Evolutionary conservation across 208 protist genomes (phyloP), one percentile per base, ranked within the genome.

Genomic region (Endotrypanum monterogeii): DNA sequence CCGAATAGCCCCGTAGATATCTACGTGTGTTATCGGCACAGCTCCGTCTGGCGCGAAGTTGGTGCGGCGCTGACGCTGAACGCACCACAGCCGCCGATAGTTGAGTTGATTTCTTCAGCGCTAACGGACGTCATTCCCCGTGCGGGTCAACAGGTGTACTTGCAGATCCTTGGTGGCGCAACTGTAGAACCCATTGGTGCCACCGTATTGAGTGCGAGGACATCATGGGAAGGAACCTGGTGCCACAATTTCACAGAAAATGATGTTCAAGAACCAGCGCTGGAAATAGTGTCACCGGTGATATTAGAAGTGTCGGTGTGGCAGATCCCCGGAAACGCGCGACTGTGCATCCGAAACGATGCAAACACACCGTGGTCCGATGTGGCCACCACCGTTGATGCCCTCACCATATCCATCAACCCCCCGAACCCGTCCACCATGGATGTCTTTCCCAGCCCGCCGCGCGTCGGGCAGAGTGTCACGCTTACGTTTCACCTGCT

Each of bases 381-480:
- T 78, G 84, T 94, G 16, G 85, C 80, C 18, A 70, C 82, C 9
- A 76, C 76, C 8, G 80, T 85, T n/a, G 80, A 83, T 35, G 73
- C 56, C 14, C 57, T 50, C 41, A 83, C 83, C 57, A 67, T 86
- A 25, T 56, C 74, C 46, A 84, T 96, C 39, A 16, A 70, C 48
- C 83, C 80, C 0, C 67, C 91, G 8, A 96, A 91, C 79, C 90
- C 90, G 57, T 73, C 75, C 52, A 79, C 71, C 51, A 90, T 97
- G 87, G 44, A 60, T 20, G 52, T 83, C 63, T 96, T 80, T 74
- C 91, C 94, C 0, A 56, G 60, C 23, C 79, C 78, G 18, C 91
- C 92, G n/a, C 88, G 92, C n/a, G 94, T 97, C 20, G 94, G 94
- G 14, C 90, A 97, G 82, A 79, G 79, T 51, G 91, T 96, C 57